Conservation (phyloP, 179 eudicot species). For the Spergularia azorica region DNA sequence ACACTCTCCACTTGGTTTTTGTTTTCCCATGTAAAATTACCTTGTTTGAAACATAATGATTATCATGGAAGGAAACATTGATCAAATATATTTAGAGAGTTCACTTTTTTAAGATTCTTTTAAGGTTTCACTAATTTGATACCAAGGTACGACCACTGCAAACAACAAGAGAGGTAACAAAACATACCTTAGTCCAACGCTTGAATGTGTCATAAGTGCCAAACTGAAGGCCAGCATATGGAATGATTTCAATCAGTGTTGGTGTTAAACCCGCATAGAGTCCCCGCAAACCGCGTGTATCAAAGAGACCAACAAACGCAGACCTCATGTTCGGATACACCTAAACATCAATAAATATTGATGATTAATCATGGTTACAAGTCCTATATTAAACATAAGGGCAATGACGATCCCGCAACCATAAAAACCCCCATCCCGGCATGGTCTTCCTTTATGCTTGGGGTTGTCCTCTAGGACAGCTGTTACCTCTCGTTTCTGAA, state of each 20-base stretch:
- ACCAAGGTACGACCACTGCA: neutral
- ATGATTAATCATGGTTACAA: constrained; percentile 3
- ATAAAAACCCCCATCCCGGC: neutral
- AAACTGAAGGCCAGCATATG: constrained; percentile 98
- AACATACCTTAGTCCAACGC: constrained; percentile 84
- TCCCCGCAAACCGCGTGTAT: constrained; percentile 75
- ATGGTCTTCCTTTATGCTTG: neutral
- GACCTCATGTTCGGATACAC: constrained; percentile 96
- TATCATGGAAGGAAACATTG: no score
- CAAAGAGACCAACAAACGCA: constrained; percentile 63
- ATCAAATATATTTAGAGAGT: no score
- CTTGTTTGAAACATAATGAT: no score
- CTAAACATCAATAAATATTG: constrained; percentile 36
- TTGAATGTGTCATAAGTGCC: constrained; percentile 98
- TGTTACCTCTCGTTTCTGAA: neutral
- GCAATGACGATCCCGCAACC: neutral
- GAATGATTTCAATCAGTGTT: constrained; percentile 82
- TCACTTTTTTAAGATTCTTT: no score
- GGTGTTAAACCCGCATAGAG: constrained; percentile 91
- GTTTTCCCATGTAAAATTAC: no score
- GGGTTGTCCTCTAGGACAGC: neutral
- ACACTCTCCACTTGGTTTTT: no score
- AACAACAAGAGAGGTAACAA: constrained; percentile 7
- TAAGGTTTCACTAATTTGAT: no score
- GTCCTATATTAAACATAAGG: neutral